Base-by-base conservation (phyloP, 345 rosid genomes). In the Theobroma cacao region DNA sequence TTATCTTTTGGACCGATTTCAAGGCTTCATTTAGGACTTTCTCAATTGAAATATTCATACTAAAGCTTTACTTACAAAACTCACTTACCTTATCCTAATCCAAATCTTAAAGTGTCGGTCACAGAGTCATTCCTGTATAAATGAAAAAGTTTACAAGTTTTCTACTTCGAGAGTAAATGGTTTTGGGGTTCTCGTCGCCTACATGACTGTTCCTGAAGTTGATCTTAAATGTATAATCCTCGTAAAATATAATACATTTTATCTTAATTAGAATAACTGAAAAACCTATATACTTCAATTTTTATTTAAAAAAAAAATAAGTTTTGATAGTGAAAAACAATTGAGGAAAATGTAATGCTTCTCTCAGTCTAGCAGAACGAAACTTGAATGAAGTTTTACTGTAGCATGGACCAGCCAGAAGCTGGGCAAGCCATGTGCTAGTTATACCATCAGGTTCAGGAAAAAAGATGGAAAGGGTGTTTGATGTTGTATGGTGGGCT, bases 401-500 rank as follows among this genome's bases (percentile, higher is more conserved):
- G 2, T 17, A 36, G 56, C 56, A 45, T 24, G 56, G 30, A 38
- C 48, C 58, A 52, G 22, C 56, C 5, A 50, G 61, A 14, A 31
- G 17, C 62, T 10, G 47, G 47, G 65, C 76, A 73, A 53, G 65
- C 64, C 76, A 55, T 14, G 64, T 73, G 76, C 61, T 9, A 50
- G 33, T 55, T 38, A 53, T 55, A 14, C 26, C n/a, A 17, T 43
- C 33, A 41, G 34, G 53, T 24, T 68, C 53, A 67, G 72, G 13
- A 38, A 38, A 40, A 41, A 3, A 13, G 34, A 41, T 9, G 74
- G 40, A 22, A 36, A 71, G 40, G 43, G 59, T 40, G 14, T n/a
- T 45, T 69, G 48, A 11, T 40, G 59, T 18, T 45, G 24, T 12
- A 48, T 18, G 75, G 50, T 55, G 64, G 64, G 75, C 30, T 33